Evolutionary conservation across 352 stramenopile species (phyloP).

Genomic region (Phytopythium helicoides): DNA sequence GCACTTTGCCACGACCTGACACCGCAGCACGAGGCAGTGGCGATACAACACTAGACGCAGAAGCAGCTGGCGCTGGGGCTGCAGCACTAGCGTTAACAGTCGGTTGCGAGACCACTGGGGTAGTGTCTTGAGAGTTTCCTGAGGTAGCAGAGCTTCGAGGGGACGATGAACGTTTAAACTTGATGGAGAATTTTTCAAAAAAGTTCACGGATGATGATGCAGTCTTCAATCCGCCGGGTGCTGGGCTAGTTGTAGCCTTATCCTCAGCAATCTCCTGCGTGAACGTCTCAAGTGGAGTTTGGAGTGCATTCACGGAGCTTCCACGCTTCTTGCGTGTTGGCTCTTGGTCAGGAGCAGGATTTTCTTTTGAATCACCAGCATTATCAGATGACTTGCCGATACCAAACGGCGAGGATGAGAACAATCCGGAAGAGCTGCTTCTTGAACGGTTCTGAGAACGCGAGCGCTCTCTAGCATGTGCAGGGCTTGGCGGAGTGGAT

Average conservation of each 20-base stretch:
- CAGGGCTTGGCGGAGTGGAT: constrained; percentile 11
- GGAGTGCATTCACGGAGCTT: constrained; percentile 30
- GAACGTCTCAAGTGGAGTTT: constrained; percentile 14
- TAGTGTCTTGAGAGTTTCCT: constrained; percentile 18
- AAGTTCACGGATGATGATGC: constrained; percentile 64
- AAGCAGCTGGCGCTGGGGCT: neutral
- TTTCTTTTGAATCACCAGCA: neutral
- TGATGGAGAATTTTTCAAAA: constrained; percentile 81
- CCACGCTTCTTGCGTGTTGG: constrained; percentile 25
- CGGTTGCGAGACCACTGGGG: constrained; percentile 4
- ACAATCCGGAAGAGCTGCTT: constrained; percentile 6
- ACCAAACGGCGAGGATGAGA: constrained; percentile 4
- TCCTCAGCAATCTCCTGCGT: constrained; percentile 31
- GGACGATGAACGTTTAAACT: constrained; percentile 74
- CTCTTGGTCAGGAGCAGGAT: neutral
- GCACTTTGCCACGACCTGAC: constrained; percentile 34
- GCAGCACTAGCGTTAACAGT: neutral
- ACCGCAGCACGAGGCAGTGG: constrained; percentile 18
- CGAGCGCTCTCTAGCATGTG: neutral
- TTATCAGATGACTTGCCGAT: neutral
- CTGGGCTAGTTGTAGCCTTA: constrained; percentile 14
- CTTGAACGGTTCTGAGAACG: constrained; percentile 4
- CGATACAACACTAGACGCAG: constrained; percentile 16
- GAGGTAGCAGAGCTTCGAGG: constrained; percentile 23
- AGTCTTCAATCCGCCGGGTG: constrained; percentile 13